A percentile compares a stretch with the other conserved stretches of the same genome.
Evolutionary conservation across 257 asterid species (phyloP).

Genomic region (Salvia hispanica): DNA sequence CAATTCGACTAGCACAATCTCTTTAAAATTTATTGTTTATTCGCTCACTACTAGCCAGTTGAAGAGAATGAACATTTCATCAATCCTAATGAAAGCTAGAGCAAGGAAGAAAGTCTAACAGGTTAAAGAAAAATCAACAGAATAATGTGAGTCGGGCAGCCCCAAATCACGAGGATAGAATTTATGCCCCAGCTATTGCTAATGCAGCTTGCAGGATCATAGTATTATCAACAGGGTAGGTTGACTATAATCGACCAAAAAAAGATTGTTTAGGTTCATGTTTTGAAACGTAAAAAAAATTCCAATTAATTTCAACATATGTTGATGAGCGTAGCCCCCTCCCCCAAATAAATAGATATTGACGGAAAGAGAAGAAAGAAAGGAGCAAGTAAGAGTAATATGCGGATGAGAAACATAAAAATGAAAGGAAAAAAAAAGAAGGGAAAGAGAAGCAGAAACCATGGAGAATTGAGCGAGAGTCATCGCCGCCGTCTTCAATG

Average conservation of each 20-base stretch:
- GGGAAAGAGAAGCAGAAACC: constrained; percentile 41
- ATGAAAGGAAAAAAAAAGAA: background rate
- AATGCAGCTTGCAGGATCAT: background rate
- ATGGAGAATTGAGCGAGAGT: constrained; percentile 59
- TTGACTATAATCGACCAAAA: background rate
- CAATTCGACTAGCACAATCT: constrained; percentile 3
- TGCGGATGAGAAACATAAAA: background rate
- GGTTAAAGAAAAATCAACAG: background rate
- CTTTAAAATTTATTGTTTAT: background rate
- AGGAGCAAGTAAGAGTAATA: background rate
- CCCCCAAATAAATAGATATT: background rate
- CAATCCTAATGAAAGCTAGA: background rate
- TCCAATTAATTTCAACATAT: background rate
- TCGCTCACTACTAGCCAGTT: background rate
- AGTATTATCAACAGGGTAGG: background rate
- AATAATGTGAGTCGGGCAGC: background rate
- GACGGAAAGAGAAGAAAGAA: background rate
- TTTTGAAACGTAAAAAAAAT: constrained; percentile 3
- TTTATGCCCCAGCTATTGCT: constrained; percentile 4
- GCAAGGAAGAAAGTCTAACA: background rate
- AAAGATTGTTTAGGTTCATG: background rate
- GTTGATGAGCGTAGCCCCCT: background rate
- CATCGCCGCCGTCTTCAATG: constrained; percentile 34
- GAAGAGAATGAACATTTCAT: constrained; percentile 1
- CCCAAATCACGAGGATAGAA: background rate